phyloP scores from a whole-genome alignment of 2,329 filamentous ascomycete genomes.

The Aurifilum marmelostoma region DNA sequence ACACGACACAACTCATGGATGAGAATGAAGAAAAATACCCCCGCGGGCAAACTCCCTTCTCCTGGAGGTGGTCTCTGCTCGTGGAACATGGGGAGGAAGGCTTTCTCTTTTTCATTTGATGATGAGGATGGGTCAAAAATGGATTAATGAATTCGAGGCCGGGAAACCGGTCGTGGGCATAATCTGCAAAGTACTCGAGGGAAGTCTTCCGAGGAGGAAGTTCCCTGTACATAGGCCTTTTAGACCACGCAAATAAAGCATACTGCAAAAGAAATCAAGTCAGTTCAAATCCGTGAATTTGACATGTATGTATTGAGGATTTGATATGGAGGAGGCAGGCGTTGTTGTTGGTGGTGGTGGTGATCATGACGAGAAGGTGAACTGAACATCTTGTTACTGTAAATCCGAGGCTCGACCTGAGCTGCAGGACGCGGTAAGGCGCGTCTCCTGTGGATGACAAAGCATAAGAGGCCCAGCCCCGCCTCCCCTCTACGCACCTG shows the following conservation, averaged over 20 bases:
- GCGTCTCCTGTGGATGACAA: not conserved
- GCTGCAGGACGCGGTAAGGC: not conserved
- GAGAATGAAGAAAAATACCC: constrained; percentile 9
- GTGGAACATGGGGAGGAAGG: not conserved
- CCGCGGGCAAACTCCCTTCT: too few relatives aligned
- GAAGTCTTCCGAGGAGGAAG: constrained; percentile 1
- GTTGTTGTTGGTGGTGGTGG: too few relatives aligned
- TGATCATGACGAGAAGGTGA: not conserved
- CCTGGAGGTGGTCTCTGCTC: not conserved
- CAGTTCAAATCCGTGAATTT: too few relatives aligned
- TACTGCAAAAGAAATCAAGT: not conserved
- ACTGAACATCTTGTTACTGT: not conserved
- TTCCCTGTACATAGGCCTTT: constrained; percentile 27
- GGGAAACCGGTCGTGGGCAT: constrained; percentile 7
- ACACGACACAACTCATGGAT: not conserved
- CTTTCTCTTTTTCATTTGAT: constrained; percentile 2
- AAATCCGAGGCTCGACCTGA: not conserved
- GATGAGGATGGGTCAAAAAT: not conserved
- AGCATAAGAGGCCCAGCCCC: too few relatives aligned
- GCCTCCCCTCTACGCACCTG: not conserved
- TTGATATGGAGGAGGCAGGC: too few relatives aligned
- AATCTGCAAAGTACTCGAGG: constrained; percentile 5
- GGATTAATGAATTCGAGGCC: constrained; percentile 1
- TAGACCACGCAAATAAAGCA: constrained; percentile 23
- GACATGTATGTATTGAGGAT: not conserved